These are phyloP conservation scores for Bretschneidera sinensis DNA, from an alignment of 345 rosid species.

Conservation along the genomic window DNA sequence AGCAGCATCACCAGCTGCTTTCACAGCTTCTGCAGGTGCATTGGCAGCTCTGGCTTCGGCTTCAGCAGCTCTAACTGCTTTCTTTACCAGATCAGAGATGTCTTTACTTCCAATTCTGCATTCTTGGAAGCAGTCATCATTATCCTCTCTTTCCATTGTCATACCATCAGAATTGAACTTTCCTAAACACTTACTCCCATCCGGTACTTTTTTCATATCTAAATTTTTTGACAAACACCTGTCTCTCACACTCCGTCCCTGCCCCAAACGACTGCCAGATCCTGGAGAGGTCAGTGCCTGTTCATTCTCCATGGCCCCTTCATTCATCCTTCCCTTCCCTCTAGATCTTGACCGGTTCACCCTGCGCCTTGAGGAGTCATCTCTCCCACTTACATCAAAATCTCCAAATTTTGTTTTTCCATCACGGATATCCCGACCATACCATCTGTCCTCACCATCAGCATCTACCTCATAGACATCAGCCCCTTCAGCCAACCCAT, in stretches of 20 bases:
- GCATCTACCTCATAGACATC: slow-evolving; percentile 31
- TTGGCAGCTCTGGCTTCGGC: slow-evolving; percentile 87
- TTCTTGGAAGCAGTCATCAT: slow-evolving; percentile 69
- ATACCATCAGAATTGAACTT: slow-evolving; percentile 39
- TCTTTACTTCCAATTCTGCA: slow-evolving; percentile 79
- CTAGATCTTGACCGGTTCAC: slow-evolving; percentile 49
- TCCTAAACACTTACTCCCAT: slow-evolving; percentile 38
- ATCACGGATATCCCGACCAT: slow-evolving; percentile 38
- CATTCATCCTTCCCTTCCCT: slow-evolving; percentile 67
- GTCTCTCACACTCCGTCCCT: slow-evolving; percentile 46
- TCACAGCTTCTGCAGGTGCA: slow-evolving; percentile 81
- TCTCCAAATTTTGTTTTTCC: slow-evolving; percentile 53
- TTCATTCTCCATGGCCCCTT: slow-evolving; percentile 53
- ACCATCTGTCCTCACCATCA: slow-evolving; percentile 50
- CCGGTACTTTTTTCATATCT: slow-evolving; percentile 50
- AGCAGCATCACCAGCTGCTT: slow-evolving; percentile 91
- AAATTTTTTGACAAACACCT: slow-evolving; percentile 38
- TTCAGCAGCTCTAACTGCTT: slow-evolving; percentile 91
- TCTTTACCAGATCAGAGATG: slow-evolving; percentile 67
- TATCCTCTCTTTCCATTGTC: slow-evolving; percentile 56
- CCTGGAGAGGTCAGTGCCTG: slow-evolving; percentile 57
- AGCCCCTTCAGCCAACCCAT: slow-evolving; percentile 34
- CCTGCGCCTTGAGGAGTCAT: slow-evolving; percentile 67
- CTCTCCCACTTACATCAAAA: slow-evolving; percentile 65
- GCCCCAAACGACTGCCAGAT: slow-evolving; percentile 52